These are phyloP conservation scores for Groenewaldozyma sp. DNA, from an alignment of 1,139 yeast genomes.

Conservation along the genomic window DNA sequence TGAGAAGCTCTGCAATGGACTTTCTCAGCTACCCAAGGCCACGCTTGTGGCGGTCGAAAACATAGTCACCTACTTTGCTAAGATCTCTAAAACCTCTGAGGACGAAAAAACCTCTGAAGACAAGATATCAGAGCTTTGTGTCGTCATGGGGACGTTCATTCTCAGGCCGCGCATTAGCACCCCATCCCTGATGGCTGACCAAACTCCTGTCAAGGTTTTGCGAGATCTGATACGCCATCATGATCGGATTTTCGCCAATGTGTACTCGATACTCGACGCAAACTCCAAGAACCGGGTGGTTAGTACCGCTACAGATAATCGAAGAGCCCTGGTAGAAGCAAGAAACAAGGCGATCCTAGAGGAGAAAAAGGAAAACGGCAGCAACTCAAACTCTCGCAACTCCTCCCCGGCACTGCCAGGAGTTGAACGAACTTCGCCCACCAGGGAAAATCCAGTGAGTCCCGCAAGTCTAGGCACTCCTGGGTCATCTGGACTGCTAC, in stretches of 20 bases:
- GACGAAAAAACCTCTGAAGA: neutral
- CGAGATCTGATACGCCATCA: conserved; percentile 21
- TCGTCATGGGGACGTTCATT: conserved; percentile 22
- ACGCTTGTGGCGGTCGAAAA: conserved; percentile 14
- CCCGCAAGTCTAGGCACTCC: neutral
- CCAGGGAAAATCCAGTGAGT: neutral
- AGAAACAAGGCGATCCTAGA: conserved; percentile 23
- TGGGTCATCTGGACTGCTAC: conserved; percentile 14
- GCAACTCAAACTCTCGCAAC: no score
- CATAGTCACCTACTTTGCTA: conserved; percentile 13
- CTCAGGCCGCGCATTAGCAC: conserved; percentile 29
- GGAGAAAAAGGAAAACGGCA: conserved; percentile 1
- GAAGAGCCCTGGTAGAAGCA: conserved; percentile 25
- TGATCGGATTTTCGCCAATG: conserved; percentile 18
- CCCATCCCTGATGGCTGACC: conserved; percentile 24
- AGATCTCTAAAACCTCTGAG: neutral
- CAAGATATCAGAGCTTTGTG: conserved; percentile 7
- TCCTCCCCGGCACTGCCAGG: no score
- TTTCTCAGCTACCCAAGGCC: conserved; percentile 17
- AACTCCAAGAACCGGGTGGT: conserved; percentile 21
- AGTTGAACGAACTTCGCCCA: no score
- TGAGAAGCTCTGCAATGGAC: conserved; percentile 15
- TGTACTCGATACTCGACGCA: conserved; percentile 14
- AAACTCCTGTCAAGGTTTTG: conserved; percentile 24
- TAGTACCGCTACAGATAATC: conserved; percentile 23